A percentile compares a stretch with the other conserved stretches of the same genome.
Conservation (phyloP, 805 yeast species). For the Danielozyma ontarioensis region DNA sequence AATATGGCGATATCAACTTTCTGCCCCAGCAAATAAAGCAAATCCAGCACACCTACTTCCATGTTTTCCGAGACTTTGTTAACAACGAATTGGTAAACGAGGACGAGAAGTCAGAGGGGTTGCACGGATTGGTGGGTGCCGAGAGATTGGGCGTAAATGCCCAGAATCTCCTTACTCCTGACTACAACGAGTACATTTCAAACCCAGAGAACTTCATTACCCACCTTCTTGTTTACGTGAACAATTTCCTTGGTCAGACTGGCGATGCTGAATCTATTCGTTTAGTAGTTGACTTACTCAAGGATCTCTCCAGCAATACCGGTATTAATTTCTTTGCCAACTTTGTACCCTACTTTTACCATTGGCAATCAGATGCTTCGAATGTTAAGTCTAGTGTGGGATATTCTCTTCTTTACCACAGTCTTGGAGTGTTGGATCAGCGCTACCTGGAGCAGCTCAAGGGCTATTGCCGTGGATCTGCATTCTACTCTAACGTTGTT, state of each 20-base stretch:
- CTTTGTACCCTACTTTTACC: conserved; percentile 40
- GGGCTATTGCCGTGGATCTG: conserved; percentile 15
- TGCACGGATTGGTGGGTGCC: conserved; percentile 6
- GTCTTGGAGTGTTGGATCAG: conserved; percentile 22
- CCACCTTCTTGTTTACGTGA: conserved; percentile 32
- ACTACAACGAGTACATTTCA: conserved; percentile 37
- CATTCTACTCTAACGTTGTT: conserved; percentile 12
- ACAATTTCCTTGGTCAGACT: conserved; percentile 22
- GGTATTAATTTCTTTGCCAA: conserved; percentile 46
- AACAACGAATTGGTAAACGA: conserved; percentile 19
- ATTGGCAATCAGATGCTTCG: conserved; percentile 30
- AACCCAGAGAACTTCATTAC: conserved; percentile 37
- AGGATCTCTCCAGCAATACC: conserved; percentile 19
- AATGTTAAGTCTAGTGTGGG: conserved; percentile 29
- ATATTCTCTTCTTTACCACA: conserved; percentile 20
- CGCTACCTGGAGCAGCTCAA: conserved; percentile 20
- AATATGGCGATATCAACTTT: conserved; percentile 6
- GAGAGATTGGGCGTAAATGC: conserved; percentile 10
- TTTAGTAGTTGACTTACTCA: conserved; percentile 17
- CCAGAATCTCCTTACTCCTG: conserved; percentile 28
- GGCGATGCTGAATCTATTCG: conserved; percentile 19
- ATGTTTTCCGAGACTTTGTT: conserved; percentile 32
- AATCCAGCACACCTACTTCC: conserved; percentile 37
- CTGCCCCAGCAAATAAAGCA: conserved; percentile 15
- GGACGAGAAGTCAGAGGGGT: conserved; percentile 5